Conservation (phyloP, 2,329 filamentous ascomycete genomes). For the Colletotrichum horii region DNA sequence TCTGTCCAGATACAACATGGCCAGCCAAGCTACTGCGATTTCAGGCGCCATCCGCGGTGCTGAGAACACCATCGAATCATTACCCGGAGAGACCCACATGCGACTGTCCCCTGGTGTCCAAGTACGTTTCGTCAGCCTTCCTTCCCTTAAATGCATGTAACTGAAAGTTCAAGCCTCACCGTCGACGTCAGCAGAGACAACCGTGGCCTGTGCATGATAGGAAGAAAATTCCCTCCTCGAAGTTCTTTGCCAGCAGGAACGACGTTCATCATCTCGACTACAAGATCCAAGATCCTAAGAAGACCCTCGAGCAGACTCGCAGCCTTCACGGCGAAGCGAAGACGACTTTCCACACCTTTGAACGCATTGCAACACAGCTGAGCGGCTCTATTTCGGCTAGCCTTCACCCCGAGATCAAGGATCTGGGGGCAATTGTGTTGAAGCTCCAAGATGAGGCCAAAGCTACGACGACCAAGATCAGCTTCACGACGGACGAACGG, state of each 20-base stretch:
- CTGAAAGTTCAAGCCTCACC: neutral
- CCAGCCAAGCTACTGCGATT: neutral
- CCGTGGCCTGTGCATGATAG: neutral
- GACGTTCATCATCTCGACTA: neutral
- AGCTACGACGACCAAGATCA: neutral
- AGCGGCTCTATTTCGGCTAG: neutral
- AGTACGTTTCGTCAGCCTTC: neutral
- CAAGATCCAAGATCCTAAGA: neutral
- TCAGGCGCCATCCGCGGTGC: neutral
- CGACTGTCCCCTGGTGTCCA: neutral
- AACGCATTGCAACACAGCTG: neutral
- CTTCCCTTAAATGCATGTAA: neutral
- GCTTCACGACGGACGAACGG: neutral
- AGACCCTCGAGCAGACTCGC: neutral
- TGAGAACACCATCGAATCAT: neutral
- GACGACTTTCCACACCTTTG: neutral
- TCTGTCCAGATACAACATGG: neutral
- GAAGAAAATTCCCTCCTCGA: neutral
- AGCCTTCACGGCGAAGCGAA: neutral
- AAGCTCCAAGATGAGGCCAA: neutral
- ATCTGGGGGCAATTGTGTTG: neutral
- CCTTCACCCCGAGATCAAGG: neutral
- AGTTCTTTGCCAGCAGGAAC: neutral
- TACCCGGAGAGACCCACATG: neutral
- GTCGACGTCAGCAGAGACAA: neutral